phyloP scores from a whole-genome alignment of 164 flowering plant genomes.

The Nymphaea colorata region DNA sequence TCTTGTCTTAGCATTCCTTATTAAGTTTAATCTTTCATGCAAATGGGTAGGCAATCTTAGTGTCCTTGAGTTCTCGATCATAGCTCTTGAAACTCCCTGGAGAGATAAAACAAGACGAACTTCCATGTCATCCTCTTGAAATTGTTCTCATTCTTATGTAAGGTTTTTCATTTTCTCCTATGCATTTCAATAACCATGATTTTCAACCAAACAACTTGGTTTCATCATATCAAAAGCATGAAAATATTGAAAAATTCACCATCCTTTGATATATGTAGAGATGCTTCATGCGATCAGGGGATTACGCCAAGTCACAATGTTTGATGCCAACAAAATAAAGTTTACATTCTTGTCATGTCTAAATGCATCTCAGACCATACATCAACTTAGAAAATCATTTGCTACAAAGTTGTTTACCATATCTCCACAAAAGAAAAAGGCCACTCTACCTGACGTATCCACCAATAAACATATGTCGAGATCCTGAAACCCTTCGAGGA shows the following conservation, averaged over 20 bases:
- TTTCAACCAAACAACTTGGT: too few species aligned
- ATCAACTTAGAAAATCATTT: neutral
- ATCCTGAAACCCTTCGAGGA: slow-evolving; percentile 88
- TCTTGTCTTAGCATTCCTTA: slow-evolving; percentile 62
- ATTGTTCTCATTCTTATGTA: neutral
- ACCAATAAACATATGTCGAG: slow-evolving; percentile 98
- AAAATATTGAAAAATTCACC: too few species aligned
- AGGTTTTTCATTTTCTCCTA: neutral
- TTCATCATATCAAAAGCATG: too few species aligned
- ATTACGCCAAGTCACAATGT: too few species aligned
- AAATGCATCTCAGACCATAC: neutral
- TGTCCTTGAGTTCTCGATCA: slow-evolving; percentile 70
- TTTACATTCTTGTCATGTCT: neutral
- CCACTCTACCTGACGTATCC: slow-evolving; percentile 86
- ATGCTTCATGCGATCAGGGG: too few species aligned
- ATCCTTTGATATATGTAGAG: too few species aligned
- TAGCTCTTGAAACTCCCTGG: slow-evolving; percentile 92
- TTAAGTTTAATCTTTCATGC: slow-evolving; percentile 77
- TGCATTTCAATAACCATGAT: too few species aligned
- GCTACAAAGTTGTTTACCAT: neutral
- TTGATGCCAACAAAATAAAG: too few species aligned
- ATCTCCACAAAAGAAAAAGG: slow-evolving; percentile 1
- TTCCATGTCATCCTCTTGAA: neutral
- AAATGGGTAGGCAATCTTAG: slow-evolving; percentile 73
- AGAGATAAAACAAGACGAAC: neutral